Conservation (phyloP, 768 basidiomycete genomes). For the Pulveroboletus sp. region DNA sequence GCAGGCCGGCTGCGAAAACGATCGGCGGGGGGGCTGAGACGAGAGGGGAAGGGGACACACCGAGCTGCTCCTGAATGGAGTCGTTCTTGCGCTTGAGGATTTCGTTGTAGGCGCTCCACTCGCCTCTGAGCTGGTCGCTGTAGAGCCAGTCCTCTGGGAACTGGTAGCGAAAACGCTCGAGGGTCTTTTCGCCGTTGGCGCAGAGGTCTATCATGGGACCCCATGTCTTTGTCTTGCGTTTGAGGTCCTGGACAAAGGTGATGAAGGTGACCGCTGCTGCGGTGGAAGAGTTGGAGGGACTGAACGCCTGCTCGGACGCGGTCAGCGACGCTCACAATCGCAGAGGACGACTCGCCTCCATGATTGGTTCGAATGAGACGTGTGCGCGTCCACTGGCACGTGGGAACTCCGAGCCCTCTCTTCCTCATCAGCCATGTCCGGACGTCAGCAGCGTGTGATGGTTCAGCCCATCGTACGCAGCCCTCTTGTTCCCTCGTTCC, state of each 20-base stretch:
- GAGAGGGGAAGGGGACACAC: slow-evolving; percentile 42
- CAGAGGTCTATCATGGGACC: slow-evolving; percentile 94
- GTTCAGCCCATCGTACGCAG: slow-evolving; percentile 94
- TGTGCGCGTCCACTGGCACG: no score
- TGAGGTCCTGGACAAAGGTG: slow-evolving; percentile 98
- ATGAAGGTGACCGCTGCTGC: slow-evolving; percentile 98
- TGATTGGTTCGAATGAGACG: slow-evolving; percentile 12
- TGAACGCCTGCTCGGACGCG: slow-evolving; percentile 47
- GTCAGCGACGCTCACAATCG: slow-evolving; percentile 8
- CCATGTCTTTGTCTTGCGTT: slow-evolving; percentile 96
- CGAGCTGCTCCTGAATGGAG: slow-evolving; percentile 96
- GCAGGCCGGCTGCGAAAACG: slow-evolving; percentile 74
- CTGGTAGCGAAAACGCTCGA: slow-evolving; percentile 95
- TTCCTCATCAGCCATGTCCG: slow-evolving; percentile 70
- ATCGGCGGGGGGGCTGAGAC: slow-evolving; percentile 1
- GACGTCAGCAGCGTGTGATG: slow-evolving; percentile 94
- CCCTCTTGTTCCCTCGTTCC: background rate
- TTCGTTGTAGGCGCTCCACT: slow-evolving; percentile 99
- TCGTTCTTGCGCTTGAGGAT: slow-evolving; percentile 97
- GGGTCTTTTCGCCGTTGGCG: slow-evolving; percentile 91
- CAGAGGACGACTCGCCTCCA: slow-evolving; percentile 34
- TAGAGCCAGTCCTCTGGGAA: slow-evolving; percentile 98
- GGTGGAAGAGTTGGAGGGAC: slow-evolving; percentile 85
- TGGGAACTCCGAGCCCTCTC: no score
- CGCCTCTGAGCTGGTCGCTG: slow-evolving; percentile 93